Conservation (phyloP, 805 yeast genomes). For the Wickerhamiella parazyma region DNA sequence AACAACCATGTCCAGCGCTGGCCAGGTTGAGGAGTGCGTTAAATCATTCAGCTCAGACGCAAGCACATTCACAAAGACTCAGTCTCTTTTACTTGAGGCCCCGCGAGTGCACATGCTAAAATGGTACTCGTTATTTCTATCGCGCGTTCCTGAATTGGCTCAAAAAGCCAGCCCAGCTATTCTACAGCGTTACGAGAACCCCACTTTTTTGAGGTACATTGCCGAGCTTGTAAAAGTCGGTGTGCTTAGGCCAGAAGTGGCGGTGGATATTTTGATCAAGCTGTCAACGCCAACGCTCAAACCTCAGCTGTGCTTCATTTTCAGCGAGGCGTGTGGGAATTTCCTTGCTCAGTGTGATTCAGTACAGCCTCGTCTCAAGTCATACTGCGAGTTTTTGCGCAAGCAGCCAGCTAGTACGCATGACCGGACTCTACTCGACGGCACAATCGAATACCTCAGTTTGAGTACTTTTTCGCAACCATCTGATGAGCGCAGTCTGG, state of each 20-base stretch:
- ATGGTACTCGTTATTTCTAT: not conserved
- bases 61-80: not conserved
- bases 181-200: not conserved
- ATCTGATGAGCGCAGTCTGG: not conserved
- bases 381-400: slow-evolving; percentile 2
- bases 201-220: not conserved
- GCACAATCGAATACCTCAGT: slow-evolving; percentile 1
- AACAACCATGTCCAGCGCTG: not conserved
- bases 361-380: not conserved
- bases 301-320: not conserved
- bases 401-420: not conserved
- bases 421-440: slow-evolving; percentile 6
- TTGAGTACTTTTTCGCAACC: not conserved
- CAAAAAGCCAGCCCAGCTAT: not conserved
- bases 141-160: not conserved
- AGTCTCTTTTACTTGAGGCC: not conserved
- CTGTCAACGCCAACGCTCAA: slow-evolving; percentile 2
- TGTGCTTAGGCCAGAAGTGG: not conserved
- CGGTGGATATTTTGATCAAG: slow-evolving; percentile 6
- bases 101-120: slow-evolving; percentile 5
- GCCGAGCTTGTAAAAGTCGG: slow-evolving; percentile 3
- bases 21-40: not conserved
- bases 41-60: not conserved
- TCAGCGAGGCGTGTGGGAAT: slow-evolving; percentile 4
- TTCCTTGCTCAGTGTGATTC: not conserved